Conservation (phyloP, 1,139 yeast genomes). For the Suhomyces yuchorum region DNA sequence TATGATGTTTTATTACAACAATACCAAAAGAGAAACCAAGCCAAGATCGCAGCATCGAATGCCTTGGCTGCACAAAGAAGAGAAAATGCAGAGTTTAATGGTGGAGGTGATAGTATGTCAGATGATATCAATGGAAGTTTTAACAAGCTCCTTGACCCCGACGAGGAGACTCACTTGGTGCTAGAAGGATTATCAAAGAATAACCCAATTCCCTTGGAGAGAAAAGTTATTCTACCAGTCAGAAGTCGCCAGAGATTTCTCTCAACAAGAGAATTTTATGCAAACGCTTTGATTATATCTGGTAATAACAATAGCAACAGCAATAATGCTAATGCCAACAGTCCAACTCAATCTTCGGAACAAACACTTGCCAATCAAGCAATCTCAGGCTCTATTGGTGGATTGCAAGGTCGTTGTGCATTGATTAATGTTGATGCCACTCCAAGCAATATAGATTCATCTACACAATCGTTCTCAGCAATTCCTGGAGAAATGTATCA, state of each 20-base stretch:
- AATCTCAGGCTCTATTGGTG: conserved; percentile 62
- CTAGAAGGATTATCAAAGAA: conserved; percentile 87
- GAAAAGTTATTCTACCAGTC: conserved; percentile 70
- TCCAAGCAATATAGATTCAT: conserved; percentile 29
- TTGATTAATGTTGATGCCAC: conserved; percentile 60
- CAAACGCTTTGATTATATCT: conserved; percentile 53
- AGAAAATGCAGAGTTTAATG: conserved; percentile 48
- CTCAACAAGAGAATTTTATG: conserved; percentile 82
- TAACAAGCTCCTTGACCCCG: conserved; percentile 57
- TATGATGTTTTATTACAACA: conserved; percentile 86
- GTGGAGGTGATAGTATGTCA: conserved; percentile 26
- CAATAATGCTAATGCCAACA: conserved; percentile 19
- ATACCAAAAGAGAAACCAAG: conserved; percentile 90
- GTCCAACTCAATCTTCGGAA: conserved; percentile 25
- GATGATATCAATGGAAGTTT: conserved; percentile 24
- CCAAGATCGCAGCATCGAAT: conserved; percentile 80
- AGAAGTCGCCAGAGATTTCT: conserved; percentile 71
- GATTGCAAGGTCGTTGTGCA: conserved; percentile 76
- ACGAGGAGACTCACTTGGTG: conserved; percentile 92
- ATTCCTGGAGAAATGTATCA: conserved; percentile 55
- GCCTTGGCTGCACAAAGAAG: conserved; percentile 62
- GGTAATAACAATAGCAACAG: conserved; percentile 28
- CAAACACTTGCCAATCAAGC: conserved; percentile 54
- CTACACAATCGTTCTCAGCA: conserved; percentile 53
- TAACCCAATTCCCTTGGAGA: conserved; percentile 79